phyloP scores from a whole-genome alignment of 1,139 yeast genomes.

The Debaryomyces fabryi region DNA sequence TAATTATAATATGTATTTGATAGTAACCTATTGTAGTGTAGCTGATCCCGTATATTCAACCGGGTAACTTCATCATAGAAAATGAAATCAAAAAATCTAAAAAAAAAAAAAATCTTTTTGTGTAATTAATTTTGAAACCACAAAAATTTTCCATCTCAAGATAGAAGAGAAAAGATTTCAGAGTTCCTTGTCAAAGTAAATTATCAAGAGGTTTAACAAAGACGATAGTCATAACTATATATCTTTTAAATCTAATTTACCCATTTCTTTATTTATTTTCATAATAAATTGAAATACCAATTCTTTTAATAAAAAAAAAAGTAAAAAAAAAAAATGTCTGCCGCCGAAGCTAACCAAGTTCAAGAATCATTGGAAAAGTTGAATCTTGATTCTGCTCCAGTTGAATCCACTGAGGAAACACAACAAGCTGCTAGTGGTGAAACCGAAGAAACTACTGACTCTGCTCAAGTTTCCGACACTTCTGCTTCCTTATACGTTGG shows the following conservation, averaged over 20 bases:
- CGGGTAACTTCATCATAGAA: conserved; percentile 8
- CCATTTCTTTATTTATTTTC: conserved; percentile 12
- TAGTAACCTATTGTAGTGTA: conserved; percentile 1
- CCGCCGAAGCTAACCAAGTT: conserved; percentile 52
- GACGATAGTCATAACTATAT: conserved; percentile 4
- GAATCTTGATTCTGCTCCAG: conserved; percentile 41
- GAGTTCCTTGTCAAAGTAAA: conserved; percentile 5
- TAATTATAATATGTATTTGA: conserved; percentile 2
- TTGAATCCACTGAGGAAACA: conserved; percentile 38
- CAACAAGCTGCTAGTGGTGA: conserved; percentile 21
- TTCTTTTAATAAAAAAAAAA: conserved; percentile 14
- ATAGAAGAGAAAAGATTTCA: conserved; percentile 4
- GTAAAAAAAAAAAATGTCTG: conserved; percentile 42
- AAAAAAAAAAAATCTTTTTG: conserved; percentile 10
- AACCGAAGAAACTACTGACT: conserved; percentile 33
- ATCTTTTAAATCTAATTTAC: conserved; percentile 11
- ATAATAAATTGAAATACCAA: conserved; percentile 11
- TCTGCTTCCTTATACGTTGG: conserved; percentile 96
- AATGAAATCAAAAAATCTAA: neutral
- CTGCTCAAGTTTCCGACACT: conserved; percentile 47
- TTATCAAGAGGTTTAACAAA: conserved; percentile 8
- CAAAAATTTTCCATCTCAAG: conserved; percentile 10
- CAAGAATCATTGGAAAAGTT: conserved; percentile 61
- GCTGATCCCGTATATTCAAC: neutral
- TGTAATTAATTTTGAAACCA: conserved; percentile 9